A percentile compares a stretch with the other conserved stretches of the same genome.
These are phyloP conservation scores for Suhomyces sp. DNA, from an alignment of 805 yeast genomes.

Conservation along the genomic window DNA sequence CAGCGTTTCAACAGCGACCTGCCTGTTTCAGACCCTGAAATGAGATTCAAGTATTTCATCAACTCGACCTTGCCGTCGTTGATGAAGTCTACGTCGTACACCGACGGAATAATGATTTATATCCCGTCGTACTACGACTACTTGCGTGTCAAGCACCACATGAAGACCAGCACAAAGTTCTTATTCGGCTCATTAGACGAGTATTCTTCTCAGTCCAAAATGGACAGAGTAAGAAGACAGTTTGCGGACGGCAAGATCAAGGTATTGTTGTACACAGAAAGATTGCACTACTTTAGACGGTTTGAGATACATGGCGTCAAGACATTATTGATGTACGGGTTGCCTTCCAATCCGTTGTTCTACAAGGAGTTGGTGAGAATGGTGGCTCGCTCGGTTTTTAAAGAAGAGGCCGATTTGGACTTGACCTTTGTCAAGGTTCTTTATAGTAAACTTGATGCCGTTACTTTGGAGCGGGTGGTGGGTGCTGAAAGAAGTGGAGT, in stretches of 20 bases:
- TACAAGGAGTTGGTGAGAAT: constrained; percentile 73
- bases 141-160: constrained; percentile 69
- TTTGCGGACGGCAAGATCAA: constrained; percentile 63
- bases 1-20: constrained; percentile 61
- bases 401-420: constrained; percentile 48
- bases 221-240: constrained; percentile 65
- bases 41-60: constrained; percentile 77
- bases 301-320: constrained; percentile 83
- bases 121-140: constrained; percentile 88
- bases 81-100: constrained; percentile 54
- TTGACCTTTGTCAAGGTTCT: constrained; percentile 51
- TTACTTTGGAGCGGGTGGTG: constrained; percentile 76
- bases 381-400: constrained; percentile 61
- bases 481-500: constrained; percentile 72
- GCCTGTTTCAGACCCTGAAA: constrained; percentile 70
- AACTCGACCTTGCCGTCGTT: constrained; percentile 73
- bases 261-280: constrained; percentile 84
- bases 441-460: constrained; percentile 77
- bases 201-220: constrained; percentile 69
- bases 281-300: constrained; percentile 89
- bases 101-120: constrained; percentile 74
- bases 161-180: constrained; percentile 59
- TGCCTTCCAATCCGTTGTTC: constrained; percentile 82
- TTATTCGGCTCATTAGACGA: constrained; percentile 77
- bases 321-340: constrained; percentile 74